A percentile compares a stretch with the other conserved stretches of the same genome.
Evolutionary conservation across 1,284 basidiomycete species (phyloP).

Genomic region (Malassezia nana): DNA sequence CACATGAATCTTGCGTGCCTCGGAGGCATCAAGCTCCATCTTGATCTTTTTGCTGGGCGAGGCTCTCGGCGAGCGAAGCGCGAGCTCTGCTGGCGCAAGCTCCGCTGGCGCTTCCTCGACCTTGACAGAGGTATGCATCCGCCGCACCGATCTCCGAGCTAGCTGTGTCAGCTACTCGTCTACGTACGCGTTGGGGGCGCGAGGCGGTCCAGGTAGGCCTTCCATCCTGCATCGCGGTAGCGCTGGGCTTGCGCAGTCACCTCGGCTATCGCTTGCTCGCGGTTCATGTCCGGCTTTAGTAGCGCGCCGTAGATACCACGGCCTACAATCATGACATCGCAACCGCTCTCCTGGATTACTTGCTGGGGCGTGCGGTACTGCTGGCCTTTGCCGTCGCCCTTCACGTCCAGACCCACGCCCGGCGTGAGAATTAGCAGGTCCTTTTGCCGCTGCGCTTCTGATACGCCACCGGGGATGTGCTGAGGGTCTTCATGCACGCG

Average conservation of each 20-base stretch:
- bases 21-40: slow-evolving; percentile 31
- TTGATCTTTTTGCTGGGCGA: slow-evolving; percentile 39
- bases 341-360: slow-evolving; percentile 73
- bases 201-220: slow-evolving; percentile 62
- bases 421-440: slow-evolving; percentile 90
- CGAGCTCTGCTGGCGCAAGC: not conserved
- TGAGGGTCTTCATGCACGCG: slow-evolving; percentile 57
- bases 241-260: slow-evolving; percentile 65
- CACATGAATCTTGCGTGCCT: slow-evolving; percentile 25
- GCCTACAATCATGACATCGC: slow-evolving; percentile 96
- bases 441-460: slow-evolving; percentile 34
- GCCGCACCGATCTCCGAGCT: slow-evolving; percentile 1
- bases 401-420: slow-evolving; percentile 74
- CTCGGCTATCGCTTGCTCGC: slow-evolving; percentile 51
- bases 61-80: slow-evolving; percentile 16
- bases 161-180: slow-evolving; percentile 3
- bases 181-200: slow-evolving; percentile 16
- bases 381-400: slow-evolving; percentile 83
- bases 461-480: slow-evolving; percentile 13
- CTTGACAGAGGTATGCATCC: not conserved
- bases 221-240: slow-evolving; percentile 81
- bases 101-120: not conserved
- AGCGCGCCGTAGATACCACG: slow-evolving; percentile 73
- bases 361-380: slow-evolving; percentile 86
- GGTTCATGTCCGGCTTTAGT: slow-evolving; percentile 47